phyloP scores from a whole-genome alignment of 2,329 filamentous ascomycete species.

The Penicillium sp. region DNA sequence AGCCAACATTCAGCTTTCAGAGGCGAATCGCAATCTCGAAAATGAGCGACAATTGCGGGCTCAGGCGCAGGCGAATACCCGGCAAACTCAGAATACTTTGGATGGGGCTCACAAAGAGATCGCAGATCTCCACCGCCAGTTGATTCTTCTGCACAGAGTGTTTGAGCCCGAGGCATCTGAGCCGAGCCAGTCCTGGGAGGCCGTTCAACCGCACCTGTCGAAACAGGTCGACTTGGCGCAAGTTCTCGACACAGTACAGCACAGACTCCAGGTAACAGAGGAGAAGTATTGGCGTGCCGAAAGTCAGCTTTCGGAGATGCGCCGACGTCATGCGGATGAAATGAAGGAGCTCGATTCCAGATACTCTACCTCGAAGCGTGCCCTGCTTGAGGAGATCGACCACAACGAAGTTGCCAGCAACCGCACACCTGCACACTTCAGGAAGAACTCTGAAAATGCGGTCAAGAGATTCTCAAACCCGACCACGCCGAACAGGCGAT shows the following conservation, averaged over 20 bases:
- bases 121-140: constrained; percentile 70
- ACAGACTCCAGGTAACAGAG: constrained; percentile 76
- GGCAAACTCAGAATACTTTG: constrained; percentile 71
- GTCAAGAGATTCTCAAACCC: constrained; percentile 65
- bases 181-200: constrained; percentile 63
- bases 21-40: constrained; percentile 83
- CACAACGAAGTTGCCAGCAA: constrained; percentile 69
- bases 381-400: constrained; percentile 81
- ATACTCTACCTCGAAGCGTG: constrained; percentile 62
- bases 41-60: constrained; percentile 79
- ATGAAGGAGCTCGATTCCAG: constrained; percentile 60
- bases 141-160: constrained; percentile 76
- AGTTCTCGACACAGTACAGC: constrained; percentile 82
- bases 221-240: constrained; percentile 70
- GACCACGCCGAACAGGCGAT: constrained; percentile 70
- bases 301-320: constrained; percentile 71
- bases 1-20: constrained; percentile 75
- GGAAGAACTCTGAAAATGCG: constrained; percentile 54
- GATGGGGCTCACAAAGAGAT: constrained; percentile 78
- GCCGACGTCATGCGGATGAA: constrained; percentile 68
- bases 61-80: constrained; percentile 80
- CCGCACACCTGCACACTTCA: constrained; percentile 68
- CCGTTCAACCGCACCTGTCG: constrained; percentile 63
- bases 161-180: constrained; percentile 72
- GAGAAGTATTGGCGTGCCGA: constrained; percentile 80